These are phyloP conservation scores for Hypericum perforatum DNA, from an alignment of 345 rosid genomes.

Conservation along the genomic window DNA sequence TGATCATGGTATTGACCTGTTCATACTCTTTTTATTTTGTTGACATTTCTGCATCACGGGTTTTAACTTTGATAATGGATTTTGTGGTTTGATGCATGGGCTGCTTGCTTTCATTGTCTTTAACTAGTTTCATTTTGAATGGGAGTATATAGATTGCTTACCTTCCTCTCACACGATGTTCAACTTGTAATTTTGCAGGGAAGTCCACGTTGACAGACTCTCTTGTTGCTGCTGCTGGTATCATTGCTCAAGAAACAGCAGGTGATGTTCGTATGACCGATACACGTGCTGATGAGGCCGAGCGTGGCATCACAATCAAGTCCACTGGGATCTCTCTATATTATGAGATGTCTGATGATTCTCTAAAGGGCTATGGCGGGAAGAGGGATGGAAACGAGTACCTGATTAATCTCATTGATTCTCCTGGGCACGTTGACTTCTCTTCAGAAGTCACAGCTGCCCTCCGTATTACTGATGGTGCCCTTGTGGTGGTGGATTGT, in stretches of 20 bases:
- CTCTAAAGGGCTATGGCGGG: constrained; percentile 51
- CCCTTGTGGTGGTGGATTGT: constrained; percentile 77
- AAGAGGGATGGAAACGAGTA: constrained; percentile 61
- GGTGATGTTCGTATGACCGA: constrained; percentile 94
- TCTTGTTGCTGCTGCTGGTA: constrained; percentile 92
- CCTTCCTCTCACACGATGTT: not conserved
- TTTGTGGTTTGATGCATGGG: too few species aligned
- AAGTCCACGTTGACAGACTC: constrained; percentile 81
- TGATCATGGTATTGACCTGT: constrained; percentile 37
- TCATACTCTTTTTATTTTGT: not conserved
- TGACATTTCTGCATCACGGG: too few species aligned
- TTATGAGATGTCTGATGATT: constrained; percentile 46
- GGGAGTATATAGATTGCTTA: not conserved
- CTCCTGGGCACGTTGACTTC: constrained; percentile 80
- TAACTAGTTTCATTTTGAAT: not conserved
- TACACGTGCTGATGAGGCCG: constrained; percentile 78
- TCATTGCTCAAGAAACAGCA: constrained; percentile 80
- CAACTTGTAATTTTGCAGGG: constrained; percentile 26
- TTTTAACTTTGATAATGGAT: too few species aligned
- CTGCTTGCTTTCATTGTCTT: not conserved
- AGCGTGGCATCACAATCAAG: constrained; percentile 80
- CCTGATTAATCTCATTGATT: constrained; percentile 72
- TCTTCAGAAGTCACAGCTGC: constrained; percentile 89
- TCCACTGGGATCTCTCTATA: constrained; percentile 81
- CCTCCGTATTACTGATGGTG: constrained; percentile 84